Conservation (phyloP, 78 protist genomes). For the Isochrysis galbana region DNA sequence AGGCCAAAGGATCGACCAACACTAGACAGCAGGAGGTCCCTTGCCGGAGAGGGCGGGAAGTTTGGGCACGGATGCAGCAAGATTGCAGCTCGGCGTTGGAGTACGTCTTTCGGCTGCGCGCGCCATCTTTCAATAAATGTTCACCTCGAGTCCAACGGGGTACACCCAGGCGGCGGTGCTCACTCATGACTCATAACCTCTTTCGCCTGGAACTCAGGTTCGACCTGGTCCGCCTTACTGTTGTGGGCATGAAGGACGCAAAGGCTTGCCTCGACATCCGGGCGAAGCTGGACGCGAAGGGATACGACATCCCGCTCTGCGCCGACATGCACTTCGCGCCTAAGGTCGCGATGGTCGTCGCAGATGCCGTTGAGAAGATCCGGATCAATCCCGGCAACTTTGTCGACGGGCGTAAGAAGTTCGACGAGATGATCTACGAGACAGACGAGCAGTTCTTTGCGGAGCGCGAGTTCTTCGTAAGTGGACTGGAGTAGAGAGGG, state of each 20-base stretch:
- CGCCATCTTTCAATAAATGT: no score
- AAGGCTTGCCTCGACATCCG: conserved; percentile 39
- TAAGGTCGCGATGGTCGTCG: conserved; percentile 37
- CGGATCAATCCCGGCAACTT: conserved; percentile 64
- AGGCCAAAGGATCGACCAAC: no score
- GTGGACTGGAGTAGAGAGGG: no score
- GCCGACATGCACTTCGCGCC: conserved; percentile 65
- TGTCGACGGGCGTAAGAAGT: conserved; percentile 42
- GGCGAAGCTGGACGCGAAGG: conserved; percentile 14
- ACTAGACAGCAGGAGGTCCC: no score
- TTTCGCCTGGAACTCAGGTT: no score
- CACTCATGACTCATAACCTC: no score
- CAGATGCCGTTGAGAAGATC: conserved; percentile 58
- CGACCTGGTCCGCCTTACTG: conserved; percentile 59
- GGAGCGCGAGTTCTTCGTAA: conserved; percentile 23
- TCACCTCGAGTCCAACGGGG: no score
- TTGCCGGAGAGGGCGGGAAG: no score
- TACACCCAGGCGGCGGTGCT: no score
- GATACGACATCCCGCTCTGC: conserved; percentile 29
- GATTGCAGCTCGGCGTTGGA: no score
- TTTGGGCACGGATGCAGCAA: no score
- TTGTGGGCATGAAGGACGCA: conserved; percentile 54
- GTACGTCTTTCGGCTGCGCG: no score
- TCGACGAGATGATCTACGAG: conserved; percentile 42
- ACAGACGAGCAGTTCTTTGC: neutral